A percentile compares a stretch with the other conserved stretches of the same genome.
Evolutionary conservation across 164 flowering plant genomes (phyloP).

Genomic region (Echeveria elegans): DNA sequence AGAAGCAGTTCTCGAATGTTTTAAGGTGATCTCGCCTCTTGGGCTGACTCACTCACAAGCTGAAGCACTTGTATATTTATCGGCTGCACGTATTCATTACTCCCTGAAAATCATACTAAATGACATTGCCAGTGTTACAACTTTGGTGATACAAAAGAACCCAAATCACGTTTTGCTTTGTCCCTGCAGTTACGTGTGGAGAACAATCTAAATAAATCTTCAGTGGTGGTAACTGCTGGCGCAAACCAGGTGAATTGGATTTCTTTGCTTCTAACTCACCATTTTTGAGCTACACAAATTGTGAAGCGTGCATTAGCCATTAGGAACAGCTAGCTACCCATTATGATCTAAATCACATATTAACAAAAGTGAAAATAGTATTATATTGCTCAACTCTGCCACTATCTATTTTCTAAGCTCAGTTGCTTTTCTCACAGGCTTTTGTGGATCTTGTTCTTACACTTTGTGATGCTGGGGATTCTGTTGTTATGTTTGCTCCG

Average conservation of each 20-base stretch:
- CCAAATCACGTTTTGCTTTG: background rate
- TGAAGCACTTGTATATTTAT: too few species aligned
- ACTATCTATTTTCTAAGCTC: background rate
- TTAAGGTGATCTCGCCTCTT: too few species aligned
- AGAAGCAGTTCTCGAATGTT: too few species aligned
- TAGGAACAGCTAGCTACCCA: background rate
- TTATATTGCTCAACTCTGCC: background rate
- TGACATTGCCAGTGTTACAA: background rate
- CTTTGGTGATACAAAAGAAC: background rate
- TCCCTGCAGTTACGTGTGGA: slow-evolving; percentile 42
- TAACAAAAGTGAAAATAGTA: background rate
- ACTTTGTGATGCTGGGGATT: slow-evolving; percentile 64
- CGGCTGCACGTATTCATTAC: background rate
- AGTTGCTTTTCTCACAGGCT: slow-evolving; percentile 35
- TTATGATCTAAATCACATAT: background rate
- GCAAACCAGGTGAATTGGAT: slow-evolving; percentile 53
- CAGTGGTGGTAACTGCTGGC: slow-evolving; percentile 75
- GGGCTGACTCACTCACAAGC: too few species aligned
- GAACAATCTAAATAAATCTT: slow-evolving; percentile 52
- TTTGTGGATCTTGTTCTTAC: slow-evolving; percentile 69
- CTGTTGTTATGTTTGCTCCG: slow-evolving; percentile 75
- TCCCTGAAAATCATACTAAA: background rate
- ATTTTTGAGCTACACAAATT: background rate
- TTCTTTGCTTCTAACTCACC: background rate
- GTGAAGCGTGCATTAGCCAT: background rate